Percentiles rank a stretch among this genome's conserved stretches.
phyloP scores from a whole-genome alignment of 2,329 filamentous ascomycete species.

The Fusarium annulatum region DNA sequence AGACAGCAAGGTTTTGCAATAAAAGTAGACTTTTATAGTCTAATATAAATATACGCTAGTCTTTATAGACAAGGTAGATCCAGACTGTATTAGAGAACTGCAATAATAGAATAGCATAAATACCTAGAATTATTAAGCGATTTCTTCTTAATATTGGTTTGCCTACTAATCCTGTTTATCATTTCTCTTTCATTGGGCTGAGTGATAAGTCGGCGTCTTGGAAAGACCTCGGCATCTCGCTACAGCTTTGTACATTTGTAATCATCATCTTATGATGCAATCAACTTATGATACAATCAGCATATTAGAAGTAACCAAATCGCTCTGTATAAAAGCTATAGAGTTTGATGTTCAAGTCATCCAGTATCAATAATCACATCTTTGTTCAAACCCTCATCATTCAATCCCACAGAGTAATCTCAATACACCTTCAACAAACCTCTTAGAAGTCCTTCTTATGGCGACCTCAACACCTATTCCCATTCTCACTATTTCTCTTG shows the following conservation, averaged over 20 bases:
- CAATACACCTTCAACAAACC: neutral
- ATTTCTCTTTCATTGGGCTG: accelerated
- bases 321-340: neutral
- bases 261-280: neutral
- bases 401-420: accelerated
- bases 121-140: accelerated
- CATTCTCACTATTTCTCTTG: conserved; percentile 11
- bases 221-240: neutral
- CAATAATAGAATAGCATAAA: accelerated
- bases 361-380: accelerated
- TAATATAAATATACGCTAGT: too few relatives aligned
- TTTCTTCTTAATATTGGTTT: neutral
- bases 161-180: accelerated
- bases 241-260: neutral
- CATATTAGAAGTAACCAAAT: accelerated
- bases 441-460: neutral
- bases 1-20: accelerated
- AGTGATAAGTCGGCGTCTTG: neutral
- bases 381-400: accelerated
- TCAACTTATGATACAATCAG: accelerated
- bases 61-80: neutral
- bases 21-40: accelerated
- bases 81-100: accelerated
- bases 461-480: neutral
- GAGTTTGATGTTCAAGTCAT: accelerated